Conservation (phyloP, 2,329 filamentous ascomycete species). For the Diaporthe amygdali region DNA sequence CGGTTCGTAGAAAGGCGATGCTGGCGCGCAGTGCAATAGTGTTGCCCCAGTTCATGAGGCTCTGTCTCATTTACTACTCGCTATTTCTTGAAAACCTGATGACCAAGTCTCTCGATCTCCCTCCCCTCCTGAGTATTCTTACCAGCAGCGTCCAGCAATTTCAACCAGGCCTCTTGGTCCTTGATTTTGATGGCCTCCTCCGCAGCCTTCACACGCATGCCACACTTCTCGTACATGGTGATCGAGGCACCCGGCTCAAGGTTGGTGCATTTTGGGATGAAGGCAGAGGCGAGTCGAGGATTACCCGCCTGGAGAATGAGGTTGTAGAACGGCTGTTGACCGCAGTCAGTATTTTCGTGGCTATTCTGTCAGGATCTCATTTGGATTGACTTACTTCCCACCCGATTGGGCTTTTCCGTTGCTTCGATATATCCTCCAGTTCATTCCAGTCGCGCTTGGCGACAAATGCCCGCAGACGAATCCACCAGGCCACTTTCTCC, state of each 20-base stretch:
- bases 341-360: slow-evolving; percentile 1
- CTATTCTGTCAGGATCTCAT: background rate
- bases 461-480: slow-evolving; percentile 81
- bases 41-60: background rate
- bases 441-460: slow-evolving; percentile 91
- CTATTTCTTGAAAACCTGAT: slow-evolving; percentile 61
- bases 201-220: slow-evolving; percentile 84
- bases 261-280: slow-evolving; percentile 85
- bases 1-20: background rate
- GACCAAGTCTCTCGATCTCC: slow-evolving; percentile 83
- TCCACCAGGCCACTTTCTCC: slow-evolving; percentile 91
- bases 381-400: slow-evolving; percentile 76
- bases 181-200: slow-evolving; percentile 88
- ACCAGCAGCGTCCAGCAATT: slow-evolving; percentile 75
- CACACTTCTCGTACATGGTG: slow-evolving; percentile 96
- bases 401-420: slow-evolving; percentile 87
- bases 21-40: background rate
- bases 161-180: slow-evolving; percentile 76
- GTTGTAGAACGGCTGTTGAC: slow-evolving; percentile 81
- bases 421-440: slow-evolving; percentile 82
- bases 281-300: slow-evolving; percentile 79
- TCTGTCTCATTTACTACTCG: background rate
- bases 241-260: slow-evolving; percentile 73
- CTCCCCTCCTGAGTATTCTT: slow-evolving; percentile 68
- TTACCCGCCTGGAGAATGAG: slow-evolving; percentile 89